Evolutionary conservation across 2,329 filamentous ascomycete genomes (phyloP).

Genomic region (Metarhizium robertsii): DNA sequence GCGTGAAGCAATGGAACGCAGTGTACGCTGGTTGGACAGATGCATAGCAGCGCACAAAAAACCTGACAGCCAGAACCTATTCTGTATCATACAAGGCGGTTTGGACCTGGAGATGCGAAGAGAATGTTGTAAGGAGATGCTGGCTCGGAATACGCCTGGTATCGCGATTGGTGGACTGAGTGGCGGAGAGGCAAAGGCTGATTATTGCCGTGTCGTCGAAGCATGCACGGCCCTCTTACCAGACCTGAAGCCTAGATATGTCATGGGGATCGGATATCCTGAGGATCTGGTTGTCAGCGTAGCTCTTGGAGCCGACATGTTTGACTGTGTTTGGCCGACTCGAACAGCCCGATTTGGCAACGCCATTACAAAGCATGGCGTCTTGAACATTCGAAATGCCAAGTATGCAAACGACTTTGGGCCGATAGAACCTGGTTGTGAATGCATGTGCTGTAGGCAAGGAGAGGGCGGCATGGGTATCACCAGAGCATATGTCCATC

Average conservation of each 20-base stretch:
- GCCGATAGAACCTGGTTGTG: constrained; percentile 75
- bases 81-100: constrained; percentile 97
- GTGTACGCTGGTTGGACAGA: constrained; percentile 89
- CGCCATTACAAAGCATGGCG: constrained; percentile 71
- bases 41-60: constrained; percentile 86
- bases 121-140: constrained; percentile 80
- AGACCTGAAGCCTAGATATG: constrained; percentile 89
- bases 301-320: constrained; percentile 95
- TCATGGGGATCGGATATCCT: constrained; percentile 97
- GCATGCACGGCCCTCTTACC: constrained; percentile 81
- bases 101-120: constrained; percentile 78
- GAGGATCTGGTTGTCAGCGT: constrained; percentile 92
- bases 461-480: constrained; percentile 67
- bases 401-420: constrained; percentile 70
- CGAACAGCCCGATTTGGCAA: constrained; percentile 94
- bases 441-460: constrained; percentile 65
- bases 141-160: constrained; percentile 81
- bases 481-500: constrained; percentile 82
- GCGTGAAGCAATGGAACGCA: constrained; percentile 89
- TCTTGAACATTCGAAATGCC: constrained; percentile 76
- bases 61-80: constrained; percentile 78
- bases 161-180: constrained; percentile 94
- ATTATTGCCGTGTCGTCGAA: constrained; percentile 84
- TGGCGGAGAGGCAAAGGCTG: constrained; percentile 86
- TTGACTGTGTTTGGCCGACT: constrained; percentile 98